A percentile compares a stretch with the other conserved stretches of the same genome.
phyloP scores from a whole-genome alignment of 495 filamentous ascomycete genomes.

The Pyrenula aspistea region DNA sequence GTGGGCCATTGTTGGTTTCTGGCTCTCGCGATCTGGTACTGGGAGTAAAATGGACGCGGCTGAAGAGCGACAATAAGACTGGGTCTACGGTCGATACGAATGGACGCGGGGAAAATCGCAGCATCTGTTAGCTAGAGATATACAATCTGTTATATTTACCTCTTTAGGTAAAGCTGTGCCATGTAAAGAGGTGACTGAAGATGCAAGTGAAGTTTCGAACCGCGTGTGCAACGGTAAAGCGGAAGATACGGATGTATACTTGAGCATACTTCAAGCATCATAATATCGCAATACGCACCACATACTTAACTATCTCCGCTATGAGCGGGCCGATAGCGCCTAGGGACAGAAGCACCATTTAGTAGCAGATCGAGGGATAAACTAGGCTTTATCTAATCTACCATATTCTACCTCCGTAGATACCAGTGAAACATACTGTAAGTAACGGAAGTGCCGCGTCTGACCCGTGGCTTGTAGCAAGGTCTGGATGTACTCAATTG shows the following conservation, averaged over 20 bases:
- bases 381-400: background rate
- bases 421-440: too few relatives aligned
- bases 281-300: too few relatives aligned
- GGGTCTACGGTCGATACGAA: background rate
- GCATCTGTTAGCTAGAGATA: background rate
- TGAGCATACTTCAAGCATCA: background rate
- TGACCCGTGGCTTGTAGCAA: background rate
- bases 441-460: too few relatives aligned
- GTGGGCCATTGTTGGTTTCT: slow-evolving; percentile 1
- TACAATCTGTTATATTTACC: background rate
- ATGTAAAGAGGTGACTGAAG: background rate
- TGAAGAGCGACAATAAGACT: background rate
- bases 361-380: background rate
- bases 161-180: background rate
- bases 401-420: too few relatives aligned
- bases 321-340: too few relatives aligned
- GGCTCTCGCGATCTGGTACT: background rate
- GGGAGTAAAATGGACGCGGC: background rate
- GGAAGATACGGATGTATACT: background rate
- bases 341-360: background rate
- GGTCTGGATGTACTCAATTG: background rate
- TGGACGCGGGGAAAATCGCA: background rate
- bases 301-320: too few relatives aligned
- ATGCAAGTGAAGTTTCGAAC: background rate
- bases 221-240: background rate